These are phyloP conservation scores for Graphilbum fragrans DNA, from an alignment of 2,329 filamentous ascomycete genomes.

Conservation along the genomic window DNA sequence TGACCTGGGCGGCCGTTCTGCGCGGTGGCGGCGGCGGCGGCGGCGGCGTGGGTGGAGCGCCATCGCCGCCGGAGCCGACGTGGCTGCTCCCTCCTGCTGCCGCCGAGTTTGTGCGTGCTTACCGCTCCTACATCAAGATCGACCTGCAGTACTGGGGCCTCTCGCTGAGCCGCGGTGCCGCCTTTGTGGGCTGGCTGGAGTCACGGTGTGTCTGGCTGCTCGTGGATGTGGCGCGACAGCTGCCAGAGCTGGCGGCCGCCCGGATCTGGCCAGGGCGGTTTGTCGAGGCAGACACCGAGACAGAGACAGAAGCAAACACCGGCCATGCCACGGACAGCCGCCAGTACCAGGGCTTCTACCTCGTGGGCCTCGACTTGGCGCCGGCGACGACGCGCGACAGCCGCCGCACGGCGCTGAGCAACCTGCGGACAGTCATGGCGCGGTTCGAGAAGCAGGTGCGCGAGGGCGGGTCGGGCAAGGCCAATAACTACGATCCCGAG, in stretches of 20 bases:
- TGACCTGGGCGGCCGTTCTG: slow-evolving; percentile 32
- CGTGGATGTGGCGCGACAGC: slow-evolving; percentile 41
- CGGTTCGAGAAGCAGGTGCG: slow-evolving; percentile 36
- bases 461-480: slow-evolving; percentile 24
- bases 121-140: slow-evolving; percentile 45
- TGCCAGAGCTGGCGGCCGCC: slow-evolving; percentile 33
- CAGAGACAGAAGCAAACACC: no score
- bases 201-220: slow-evolving; percentile 45
- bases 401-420: slow-evolving; percentile 25
- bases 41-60: not conserved
- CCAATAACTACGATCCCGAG: slow-evolving; percentile 36
- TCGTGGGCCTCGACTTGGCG: slow-evolving; percentile 40
- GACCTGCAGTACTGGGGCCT: slow-evolving; percentile 55
- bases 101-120: slow-evolving; percentile 35
- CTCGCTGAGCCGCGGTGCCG: slow-evolving; percentile 38
- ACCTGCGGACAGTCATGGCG: slow-evolving; percentile 29
- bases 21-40: slow-evolving; percentile 5
- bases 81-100: slow-evolving; percentile 16
- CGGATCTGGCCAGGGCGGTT: slow-evolving; percentile 55
- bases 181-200: slow-evolving; percentile 52
- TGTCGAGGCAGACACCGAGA: slow-evolving; percentile 20
- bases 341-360: slow-evolving; percentile 47
- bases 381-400: slow-evolving; percentile 24
- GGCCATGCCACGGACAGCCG: slow-evolving; percentile 14
- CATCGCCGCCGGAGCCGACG: no score